phyloP scores from a whole-genome alignment of 352 stramenopile genomes.

The Phytophthora podocarpi region DNA sequence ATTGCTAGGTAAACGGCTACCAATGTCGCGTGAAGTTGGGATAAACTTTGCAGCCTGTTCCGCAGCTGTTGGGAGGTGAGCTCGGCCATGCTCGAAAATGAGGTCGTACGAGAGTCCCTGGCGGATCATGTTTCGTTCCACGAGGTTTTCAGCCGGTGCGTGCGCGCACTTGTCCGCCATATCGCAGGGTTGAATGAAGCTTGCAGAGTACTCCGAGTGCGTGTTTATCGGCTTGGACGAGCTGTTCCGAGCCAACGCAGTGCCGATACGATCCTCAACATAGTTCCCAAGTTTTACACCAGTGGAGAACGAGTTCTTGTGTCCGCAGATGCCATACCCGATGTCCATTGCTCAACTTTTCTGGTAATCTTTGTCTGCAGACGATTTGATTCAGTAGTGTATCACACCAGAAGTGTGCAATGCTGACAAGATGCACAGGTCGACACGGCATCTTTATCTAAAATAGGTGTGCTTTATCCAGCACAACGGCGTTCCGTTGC shows the following conservation, averaged over 20 bases:
- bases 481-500: neutral
- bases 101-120: conserved; percentile 72
- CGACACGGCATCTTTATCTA: neutral
- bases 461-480: conserved; percentile 30
- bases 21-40: conserved; percentile 62
- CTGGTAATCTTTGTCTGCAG: no score
- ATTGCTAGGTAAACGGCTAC: conserved; percentile 30
- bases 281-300: conserved; percentile 84
- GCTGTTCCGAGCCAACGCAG: conserved; percentile 45
- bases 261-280: conserved; percentile 80
- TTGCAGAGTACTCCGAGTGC: conserved; percentile 55
- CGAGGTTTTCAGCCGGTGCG: conserved; percentile 53
- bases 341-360: no score
- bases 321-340: conserved; percentile 77
- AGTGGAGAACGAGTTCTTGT: conserved; percentile 85
- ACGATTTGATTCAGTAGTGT: no score
- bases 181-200: conserved; percentile 53
- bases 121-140: conserved; percentile 54
- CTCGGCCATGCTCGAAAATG: conserved; percentile 70
- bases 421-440: conserved; percentile 11
- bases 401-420: conserved; percentile 1
- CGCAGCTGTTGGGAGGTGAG: conserved; percentile 42
- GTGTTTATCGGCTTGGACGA: conserved; percentile 45
- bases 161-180: conserved; percentile 65
- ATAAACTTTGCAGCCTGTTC: conserved; percentile 64